Evolutionary conservation across 208 protist species (phyloP), one percentile per base, ranked within the genome.

Genomic region (Trypanosomatidae sp.): DNA sequence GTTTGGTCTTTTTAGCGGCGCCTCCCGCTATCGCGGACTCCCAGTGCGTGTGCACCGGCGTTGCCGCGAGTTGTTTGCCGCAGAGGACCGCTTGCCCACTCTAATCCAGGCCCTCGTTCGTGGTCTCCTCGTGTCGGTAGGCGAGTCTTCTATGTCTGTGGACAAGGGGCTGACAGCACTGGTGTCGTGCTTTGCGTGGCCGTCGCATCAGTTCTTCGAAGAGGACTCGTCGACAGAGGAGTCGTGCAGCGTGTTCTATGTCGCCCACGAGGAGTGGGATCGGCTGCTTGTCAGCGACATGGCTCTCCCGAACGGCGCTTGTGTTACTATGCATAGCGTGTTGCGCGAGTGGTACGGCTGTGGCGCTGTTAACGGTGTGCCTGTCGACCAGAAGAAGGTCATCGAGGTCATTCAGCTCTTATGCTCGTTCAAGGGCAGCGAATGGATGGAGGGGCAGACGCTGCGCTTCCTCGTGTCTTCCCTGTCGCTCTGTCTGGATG

Each of bases 161-260:
- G 80, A 86, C 43, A 73, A 77, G 13, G 83, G 82, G 15, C 62
- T 92, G 15, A 41, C 28, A 15, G 79, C 77, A 10, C 68, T 93
- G 15, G 47, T 76, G 19, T 74, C 86, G 28, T 82, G 84, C 69
- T 66, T 95, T n/a, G 86, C 90, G n/a, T 96, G 92, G 92, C 80
- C 83, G 0, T 53, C 66, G 64, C 90, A 96, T 60, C 71, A 74
- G 36, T 95, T 90, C 66, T 92, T 96, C 81, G 92, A 95, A 39
- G 88, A 94, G 66, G 88, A 96, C 43, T 72, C 73, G 1, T 67
- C 80, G 4, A 60, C 74, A 0, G 83, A 91, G 55, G 89, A 93
- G 66, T 78, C 71, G 30, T 83, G 71, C 46, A 70, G 81, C 1
- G 69, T 79, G 25, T 91, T 91, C 33, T 59, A 69, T 39, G 89